Conservation (phyloP, 345 rosid species). For the Acer negundo region DNA sequence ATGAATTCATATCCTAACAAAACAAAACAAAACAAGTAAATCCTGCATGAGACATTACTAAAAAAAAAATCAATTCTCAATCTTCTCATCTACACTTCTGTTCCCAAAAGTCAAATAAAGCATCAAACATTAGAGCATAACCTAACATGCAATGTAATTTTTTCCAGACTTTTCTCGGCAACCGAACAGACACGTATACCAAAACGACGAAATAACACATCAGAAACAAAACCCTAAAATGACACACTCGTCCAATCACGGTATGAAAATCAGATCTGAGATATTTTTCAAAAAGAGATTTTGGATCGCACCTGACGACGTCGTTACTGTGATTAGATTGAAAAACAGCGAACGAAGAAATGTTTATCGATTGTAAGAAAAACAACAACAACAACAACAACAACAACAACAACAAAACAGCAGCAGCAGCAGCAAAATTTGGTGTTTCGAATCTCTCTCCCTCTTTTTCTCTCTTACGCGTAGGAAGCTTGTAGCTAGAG, state of each 20-base stretch:
- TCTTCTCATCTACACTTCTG: neutral
- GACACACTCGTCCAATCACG: neutral
- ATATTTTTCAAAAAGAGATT: neutral
- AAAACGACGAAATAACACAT: neutral
- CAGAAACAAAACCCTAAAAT: slow-evolving; percentile 1
- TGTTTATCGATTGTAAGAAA: neutral
- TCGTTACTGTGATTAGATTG: neutral
- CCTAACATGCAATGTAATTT: neutral
- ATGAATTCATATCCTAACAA: neutral
- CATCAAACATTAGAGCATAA: neutral
- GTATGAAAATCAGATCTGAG: slow-evolving; percentile 19
- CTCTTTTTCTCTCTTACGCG: neutral
- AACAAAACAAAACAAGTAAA: neutral
- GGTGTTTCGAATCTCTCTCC: neutral
- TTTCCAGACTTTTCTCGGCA: slow-evolving; percentile 1
- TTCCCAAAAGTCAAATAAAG: neutral
- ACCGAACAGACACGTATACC: neutral
- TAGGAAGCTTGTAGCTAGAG: neutral
- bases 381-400: too few relatives aligned
- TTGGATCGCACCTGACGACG: slow-evolving; percentile 21
- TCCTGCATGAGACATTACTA: neutral
- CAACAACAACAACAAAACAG: too few relatives aligned
- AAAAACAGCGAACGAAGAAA: slow-evolving; percentile 1
- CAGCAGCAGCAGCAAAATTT: neutral
- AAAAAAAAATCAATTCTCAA: neutral